A percentile compares a stretch with the other conserved stretches of the same genome.
phyloP scores from a whole-genome alignment of 2,329 filamentous ascomycete species.

The Botrytis sinoallii region DNA sequence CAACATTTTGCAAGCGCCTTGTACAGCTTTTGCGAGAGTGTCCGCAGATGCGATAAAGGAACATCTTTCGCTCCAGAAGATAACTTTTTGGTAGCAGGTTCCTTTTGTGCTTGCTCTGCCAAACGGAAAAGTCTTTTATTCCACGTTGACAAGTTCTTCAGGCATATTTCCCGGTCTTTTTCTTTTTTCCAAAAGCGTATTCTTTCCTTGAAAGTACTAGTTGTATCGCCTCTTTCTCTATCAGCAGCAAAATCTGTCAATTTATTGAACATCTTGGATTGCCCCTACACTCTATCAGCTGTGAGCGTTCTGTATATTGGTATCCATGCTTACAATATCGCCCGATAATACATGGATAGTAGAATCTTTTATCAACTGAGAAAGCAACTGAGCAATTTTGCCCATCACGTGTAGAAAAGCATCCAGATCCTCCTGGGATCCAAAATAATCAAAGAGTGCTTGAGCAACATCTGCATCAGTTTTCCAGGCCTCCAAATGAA shows the following conservation, averaged over 20 bases:
- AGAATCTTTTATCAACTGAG: slow-evolving; percentile 5
- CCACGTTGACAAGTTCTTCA: slow-evolving; percentile 2
- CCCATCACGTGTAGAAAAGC: slow-evolving; percentile 4
- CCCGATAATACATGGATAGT: background rate
- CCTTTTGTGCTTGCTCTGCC: slow-evolving; percentile 1
- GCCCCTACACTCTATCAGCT: background rate
- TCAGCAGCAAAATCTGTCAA: background rate
- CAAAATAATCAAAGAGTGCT: slow-evolving; percentile 5
- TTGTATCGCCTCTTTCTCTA: background rate
- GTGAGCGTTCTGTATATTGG: background rate
- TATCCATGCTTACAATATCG: background rate
- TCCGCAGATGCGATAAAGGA: background rate
- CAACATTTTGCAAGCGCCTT: background rate
- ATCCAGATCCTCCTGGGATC: background rate
- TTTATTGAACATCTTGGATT: background rate
- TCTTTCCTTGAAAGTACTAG: background rate
- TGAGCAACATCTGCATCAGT: background rate
- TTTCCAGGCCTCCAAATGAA: slow-evolving; percentile 4
- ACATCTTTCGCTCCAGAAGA: background rate
- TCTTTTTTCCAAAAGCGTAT: slow-evolving; percentile 14
- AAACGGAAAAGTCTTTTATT: slow-evolving; percentile 5
- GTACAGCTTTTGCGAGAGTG: slow-evolving; percentile 4
- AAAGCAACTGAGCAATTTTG: slow-evolving; percentile 8
- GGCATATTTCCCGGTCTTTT: background rate
- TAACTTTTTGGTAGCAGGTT: background rate